Conservation (phyloP, 2,329 filamentous ascomycete genomes). For the Aspergillus sp. region DNA sequence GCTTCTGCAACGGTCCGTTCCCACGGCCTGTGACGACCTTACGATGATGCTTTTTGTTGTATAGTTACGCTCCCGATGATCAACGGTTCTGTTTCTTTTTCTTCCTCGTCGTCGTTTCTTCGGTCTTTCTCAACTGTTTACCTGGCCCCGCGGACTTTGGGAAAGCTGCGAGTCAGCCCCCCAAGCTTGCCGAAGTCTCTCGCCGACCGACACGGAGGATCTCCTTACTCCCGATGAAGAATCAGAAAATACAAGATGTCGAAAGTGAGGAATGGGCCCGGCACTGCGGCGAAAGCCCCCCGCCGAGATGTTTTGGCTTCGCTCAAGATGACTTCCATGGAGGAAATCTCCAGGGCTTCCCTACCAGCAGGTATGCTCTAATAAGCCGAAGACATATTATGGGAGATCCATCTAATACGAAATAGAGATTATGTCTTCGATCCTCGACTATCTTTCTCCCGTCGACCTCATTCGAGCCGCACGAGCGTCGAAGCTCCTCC, state of each 20-base stretch:
- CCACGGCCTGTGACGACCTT: not conserved
- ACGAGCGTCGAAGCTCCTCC: slow-evolving; percentile 77
- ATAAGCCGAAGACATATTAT: not conserved
- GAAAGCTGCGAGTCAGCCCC: slow-evolving; percentile 9
- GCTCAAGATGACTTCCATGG: slow-evolving; percentile 75
- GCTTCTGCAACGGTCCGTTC: not conserved
- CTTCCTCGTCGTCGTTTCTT: not conserved
- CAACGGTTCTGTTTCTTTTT: not conserved
- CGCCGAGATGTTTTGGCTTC: slow-evolving; percentile 65
- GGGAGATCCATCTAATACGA: slow-evolving; percentile 19
- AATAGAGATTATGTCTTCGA: slow-evolving; percentile 78
- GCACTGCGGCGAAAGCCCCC: slow-evolving; percentile 28
- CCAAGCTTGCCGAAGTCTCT: slow-evolving; percentile 7
- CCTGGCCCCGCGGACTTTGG: slow-evolving; percentile 11
- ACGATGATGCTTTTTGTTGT: not conserved
- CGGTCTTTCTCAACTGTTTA: not conserved
- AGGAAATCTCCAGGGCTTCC: slow-evolving; percentile 67
- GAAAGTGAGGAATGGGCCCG: slow-evolving; percentile 47
- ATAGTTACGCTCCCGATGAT: not conserved
- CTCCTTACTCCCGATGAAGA: slow-evolving; percentile 25
- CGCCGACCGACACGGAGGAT: slow-evolving; percentile 3
- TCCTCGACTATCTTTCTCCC: slow-evolving; percentile 85
- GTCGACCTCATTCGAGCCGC: slow-evolving; percentile 83
- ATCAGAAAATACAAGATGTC: slow-evolving; percentile 39
- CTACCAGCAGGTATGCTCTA: slow-evolving; percentile 71